Evolutionary conservation across 208 protist species (phyloP).

Genomic region (Leishmania lainsoni): DNA sequence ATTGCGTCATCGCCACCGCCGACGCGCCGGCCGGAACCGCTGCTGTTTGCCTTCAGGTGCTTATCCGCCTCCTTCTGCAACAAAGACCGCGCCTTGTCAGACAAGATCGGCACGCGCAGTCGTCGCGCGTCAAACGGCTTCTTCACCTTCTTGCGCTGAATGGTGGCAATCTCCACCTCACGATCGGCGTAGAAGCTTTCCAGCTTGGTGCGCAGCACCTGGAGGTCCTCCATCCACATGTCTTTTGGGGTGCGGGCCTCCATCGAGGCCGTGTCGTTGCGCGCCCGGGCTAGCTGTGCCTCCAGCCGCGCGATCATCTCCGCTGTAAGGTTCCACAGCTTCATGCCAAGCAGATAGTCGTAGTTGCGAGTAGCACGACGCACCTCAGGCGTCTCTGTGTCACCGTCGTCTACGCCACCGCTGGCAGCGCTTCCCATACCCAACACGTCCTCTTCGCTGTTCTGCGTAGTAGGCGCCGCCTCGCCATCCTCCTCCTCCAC

Average conservation of each 20-base stretch:
- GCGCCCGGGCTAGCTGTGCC: conserved; percentile 79
- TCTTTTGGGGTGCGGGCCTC: conserved; percentile 76
- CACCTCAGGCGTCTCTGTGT: conserved; percentile 59
- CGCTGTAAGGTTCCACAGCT: conserved; percentile 96
- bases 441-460: conserved; percentile 38
- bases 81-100: conserved; percentile 75
- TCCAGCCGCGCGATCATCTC: conserved; percentile 96
- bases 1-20: conserved; percentile 8
- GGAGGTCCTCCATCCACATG: conserved; percentile 90
- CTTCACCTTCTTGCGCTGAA: conserved; percentile 88
- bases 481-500: conserved; percentile 41
- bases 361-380: conserved; percentile 87
- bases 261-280: conserved; percentile 81
- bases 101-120: conserved; percentile 85
- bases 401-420: conserved; percentile 28
- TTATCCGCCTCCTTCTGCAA: conserved; percentile 78
- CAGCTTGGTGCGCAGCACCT: conserved; percentile 67
- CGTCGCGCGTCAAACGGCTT: conserved; percentile 66
- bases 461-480: background rate
- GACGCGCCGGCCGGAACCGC: conserved; percentile 7
- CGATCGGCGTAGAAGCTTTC: conserved; percentile 65
- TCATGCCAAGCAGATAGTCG: conserved; percentile 99
- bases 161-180: conserved; percentile 64
- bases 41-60: conserved; percentile 35
- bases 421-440: conserved; percentile 14